These are phyloP conservation scores for Diaporthe ampelina DNA, from an alignment of 2,329 filamentous ascomycete genomes.

Conservation along the genomic window DNA sequence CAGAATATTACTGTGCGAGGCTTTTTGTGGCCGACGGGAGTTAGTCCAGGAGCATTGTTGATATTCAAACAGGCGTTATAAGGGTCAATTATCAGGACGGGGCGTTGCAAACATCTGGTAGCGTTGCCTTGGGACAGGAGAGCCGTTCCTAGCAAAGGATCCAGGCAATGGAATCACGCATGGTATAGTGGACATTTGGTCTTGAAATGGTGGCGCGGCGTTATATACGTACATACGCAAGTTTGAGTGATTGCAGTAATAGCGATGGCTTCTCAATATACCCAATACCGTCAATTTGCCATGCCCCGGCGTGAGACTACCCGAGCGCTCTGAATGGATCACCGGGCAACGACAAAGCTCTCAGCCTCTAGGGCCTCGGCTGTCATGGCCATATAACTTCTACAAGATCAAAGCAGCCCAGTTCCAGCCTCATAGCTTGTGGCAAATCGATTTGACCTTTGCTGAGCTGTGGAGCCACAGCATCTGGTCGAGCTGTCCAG, in stretches of 20 bases:
- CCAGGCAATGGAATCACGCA: not conserved
- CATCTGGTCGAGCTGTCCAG: not conserved
- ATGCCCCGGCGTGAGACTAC: not conserved
- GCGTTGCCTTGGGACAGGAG: conserved; percentile 5
- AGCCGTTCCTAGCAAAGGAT: not conserved
- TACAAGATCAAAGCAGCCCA: too few relatives aligned
- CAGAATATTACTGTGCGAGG: too few relatives aligned
- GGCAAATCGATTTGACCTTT: too few relatives aligned
- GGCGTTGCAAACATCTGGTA: conserved; percentile 9
- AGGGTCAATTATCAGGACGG: not conserved
- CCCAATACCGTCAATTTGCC: conserved; percentile 27
- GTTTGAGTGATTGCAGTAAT: not conserved
- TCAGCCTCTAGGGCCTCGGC: too few relatives aligned
- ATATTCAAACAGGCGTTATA: conserved; percentile 19
- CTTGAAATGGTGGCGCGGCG: not conserved
- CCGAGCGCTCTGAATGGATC: conserved; percentile 42
- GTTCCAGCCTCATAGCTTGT: too few relatives aligned
- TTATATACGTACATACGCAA: conserved; percentile 12
- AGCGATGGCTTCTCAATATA: conserved; percentile 33
- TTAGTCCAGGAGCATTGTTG: not conserved
- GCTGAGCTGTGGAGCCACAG: too few relatives aligned
- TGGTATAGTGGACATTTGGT: not conserved
- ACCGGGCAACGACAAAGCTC: too few relatives aligned
- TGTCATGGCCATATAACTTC: too few relatives aligned
- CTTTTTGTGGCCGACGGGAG: conserved; percentile 7